Evolutionary conservation across 192 early-diverging fungal species (phyloP), one percentile per base, ranked within the genome.

Genomic region (Mortierella antarctica): DNA sequence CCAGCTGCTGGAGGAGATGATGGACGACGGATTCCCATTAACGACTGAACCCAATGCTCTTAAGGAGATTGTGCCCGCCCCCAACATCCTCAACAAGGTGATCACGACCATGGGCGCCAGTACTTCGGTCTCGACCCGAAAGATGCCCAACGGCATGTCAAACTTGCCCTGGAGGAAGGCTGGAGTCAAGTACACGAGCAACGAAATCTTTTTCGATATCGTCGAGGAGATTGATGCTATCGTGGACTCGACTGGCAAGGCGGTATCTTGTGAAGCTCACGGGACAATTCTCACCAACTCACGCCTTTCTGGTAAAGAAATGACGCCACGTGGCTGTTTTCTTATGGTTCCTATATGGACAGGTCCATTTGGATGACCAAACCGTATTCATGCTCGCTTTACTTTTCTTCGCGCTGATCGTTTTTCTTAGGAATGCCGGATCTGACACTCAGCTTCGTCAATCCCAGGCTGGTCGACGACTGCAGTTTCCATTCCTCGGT

Each of bases 131-230:
- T 82, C 72, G 31, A 70, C 72, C 40, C 84, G 83, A 7, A 86
- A 92, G 67, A 75, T 88, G 52, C 91, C 92, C 40, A 85, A 87
- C 18, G 91, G 88, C 21, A 83, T 93, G 73, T 92, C 92, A 10
- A 90, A 85, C 70, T 89, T 96, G 20, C 95, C 95, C 10, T 99
- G 97, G 97, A 86, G 97, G 62, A 88, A 91, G 49, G 85, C 88
- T 31, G 95, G 95, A 31, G 93, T 98, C 46, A 92, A 95, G 79
- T 95, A 99, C 72, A 85, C 89, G 3, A 90, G 90, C 55, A 99
- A 99, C 86, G 96, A 99, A 83, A 93, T 99, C 62, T 97, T 94
- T 72, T 92, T 99, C 71, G 97, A 99, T 73, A 88, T 99, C 21
- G 83, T 93, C 18, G 97, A 99, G 85, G 92, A 93, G 44, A 87